Conservation (phyloP, 768 basidiomycete genomes). For the Galerina marginata region DNA sequence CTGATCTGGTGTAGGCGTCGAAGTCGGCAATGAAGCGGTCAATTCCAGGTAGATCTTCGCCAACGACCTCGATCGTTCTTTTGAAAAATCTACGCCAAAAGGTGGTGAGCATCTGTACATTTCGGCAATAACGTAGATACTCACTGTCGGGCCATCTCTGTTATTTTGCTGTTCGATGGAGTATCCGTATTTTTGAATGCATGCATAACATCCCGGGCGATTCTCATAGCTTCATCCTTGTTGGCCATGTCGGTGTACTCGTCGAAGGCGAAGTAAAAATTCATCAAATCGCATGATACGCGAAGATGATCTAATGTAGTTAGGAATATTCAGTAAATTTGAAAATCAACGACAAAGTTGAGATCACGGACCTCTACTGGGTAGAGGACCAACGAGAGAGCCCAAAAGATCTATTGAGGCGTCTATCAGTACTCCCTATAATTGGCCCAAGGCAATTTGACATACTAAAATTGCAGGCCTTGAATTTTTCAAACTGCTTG, state of each 20-base stretch:
- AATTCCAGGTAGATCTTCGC: conserved; percentile 20
- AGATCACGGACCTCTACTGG: conserved; percentile 16
- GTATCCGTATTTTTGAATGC: conserved; percentile 29
- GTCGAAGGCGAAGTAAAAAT: conserved; percentile 54
- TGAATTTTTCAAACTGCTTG: conserved; percentile 25
- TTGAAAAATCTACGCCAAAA: conserved; percentile 27
- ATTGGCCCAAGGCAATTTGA: not conserved
- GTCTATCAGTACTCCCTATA: not conserved
- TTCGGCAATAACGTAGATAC: conserved; percentile 14
- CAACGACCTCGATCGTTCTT: conserved; percentile 19
- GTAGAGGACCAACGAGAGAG: conserved; percentile 21
- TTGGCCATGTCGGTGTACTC: conserved; percentile 50
- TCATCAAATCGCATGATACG: conserved; percentile 50
- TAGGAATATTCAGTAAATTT: not conserved
- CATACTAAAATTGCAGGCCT: conserved; percentile 27
- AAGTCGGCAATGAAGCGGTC: conserved; percentile 30
- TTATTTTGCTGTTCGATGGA: conserved; percentile 32
- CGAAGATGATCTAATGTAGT: conserved; percentile 18
- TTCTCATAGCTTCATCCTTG: conserved; percentile 33
- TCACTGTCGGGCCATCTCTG: conserved; percentile 47
- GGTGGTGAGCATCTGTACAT: conserved; percentile 19
- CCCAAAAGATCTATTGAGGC: conserved; percentile 21
- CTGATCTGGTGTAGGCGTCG: conserved; percentile 33
- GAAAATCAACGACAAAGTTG: too few relatives aligned
- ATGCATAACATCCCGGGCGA: conserved; percentile 44